Conservation (phyloP, 2,329 filamentous ascomycete species). For the Immersiporthe knoxdaviesiana region DNA sequence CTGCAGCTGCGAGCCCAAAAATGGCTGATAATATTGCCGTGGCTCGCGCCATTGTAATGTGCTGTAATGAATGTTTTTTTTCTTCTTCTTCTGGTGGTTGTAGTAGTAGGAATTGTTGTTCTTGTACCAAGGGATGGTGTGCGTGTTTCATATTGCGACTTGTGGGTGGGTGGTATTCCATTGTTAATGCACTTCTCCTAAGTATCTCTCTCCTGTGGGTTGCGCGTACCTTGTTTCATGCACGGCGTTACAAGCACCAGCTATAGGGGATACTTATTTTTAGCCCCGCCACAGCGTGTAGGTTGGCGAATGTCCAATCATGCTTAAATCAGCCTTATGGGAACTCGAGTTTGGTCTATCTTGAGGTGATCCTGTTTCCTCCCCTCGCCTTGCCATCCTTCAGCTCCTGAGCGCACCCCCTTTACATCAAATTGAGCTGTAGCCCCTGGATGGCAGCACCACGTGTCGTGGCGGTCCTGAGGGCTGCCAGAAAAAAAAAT, state of each 20-base stretch:
- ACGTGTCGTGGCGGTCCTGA: not conserved
- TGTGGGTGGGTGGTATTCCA: not conserved
- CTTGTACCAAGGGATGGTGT: not conserved
- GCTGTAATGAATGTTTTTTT: no score
- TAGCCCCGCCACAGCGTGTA: not conserved
- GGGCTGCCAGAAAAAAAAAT: not conserved
- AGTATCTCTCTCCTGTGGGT: not conserved
- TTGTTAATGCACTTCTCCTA: not conserved
- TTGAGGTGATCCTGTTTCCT: not conserved
- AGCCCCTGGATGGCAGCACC: not conserved
- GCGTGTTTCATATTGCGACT: not conserved
- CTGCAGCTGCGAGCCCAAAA: not conserved
- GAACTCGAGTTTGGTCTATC: not conserved
- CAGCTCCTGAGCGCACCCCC: not conserved
- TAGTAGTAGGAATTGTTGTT: no score
- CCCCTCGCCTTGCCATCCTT: not conserved
- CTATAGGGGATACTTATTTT: not conserved
- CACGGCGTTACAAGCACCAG: not conserved
- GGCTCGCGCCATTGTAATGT: not conserved
- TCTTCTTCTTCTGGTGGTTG: no score
- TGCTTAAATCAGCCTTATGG: not conserved
- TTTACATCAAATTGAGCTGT: not conserved
- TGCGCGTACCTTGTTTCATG: not conserved
- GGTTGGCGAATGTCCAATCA: not conserved
- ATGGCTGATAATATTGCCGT: not conserved